A percentile compares a stretch with the other conserved stretches of the same genome.
Evolutionary conservation across 2,329 filamentous ascomycete genomes (phyloP).

Genomic region (Magnaporthiopsis incrustans): DNA sequence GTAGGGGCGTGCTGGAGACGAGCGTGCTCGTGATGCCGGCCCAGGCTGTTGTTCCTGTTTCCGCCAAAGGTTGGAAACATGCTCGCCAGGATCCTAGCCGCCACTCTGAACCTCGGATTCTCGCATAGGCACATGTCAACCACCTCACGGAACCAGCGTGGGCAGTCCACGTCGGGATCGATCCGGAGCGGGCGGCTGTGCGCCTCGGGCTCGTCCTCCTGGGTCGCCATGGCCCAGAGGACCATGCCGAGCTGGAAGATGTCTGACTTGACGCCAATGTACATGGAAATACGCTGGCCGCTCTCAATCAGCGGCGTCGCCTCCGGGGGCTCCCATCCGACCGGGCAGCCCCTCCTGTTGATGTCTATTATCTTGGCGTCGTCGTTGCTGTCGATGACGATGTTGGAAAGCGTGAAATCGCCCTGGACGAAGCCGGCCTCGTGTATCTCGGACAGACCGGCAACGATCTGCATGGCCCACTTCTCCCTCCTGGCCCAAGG

Average conservation of each 20-base stretch:
- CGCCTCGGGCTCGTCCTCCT: slow-evolving; percentile 83
- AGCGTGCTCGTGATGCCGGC: slow-evolving; percentile 7
- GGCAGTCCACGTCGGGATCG: slow-evolving; percentile 53
- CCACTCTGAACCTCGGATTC: slow-evolving; percentile 62
- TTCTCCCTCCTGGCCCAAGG: slow-evolving; percentile 68
- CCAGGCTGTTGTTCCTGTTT: neutral
- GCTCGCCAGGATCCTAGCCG: slow-evolving; percentile 63
- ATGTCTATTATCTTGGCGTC: slow-evolving; percentile 98
- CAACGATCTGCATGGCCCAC: slow-evolving; percentile 88
- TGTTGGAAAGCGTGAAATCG: slow-evolving; percentile 95
- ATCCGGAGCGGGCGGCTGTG: slow-evolving; percentile 62
- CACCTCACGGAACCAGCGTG: slow-evolving; percentile 69
- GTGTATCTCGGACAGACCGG: slow-evolving; percentile 85
- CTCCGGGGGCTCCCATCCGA: slow-evolving; percentile 96
- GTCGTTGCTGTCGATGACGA: slow-evolving; percentile 78
- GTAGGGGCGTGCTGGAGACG: slow-evolving; percentile 21
- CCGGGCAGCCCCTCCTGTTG: slow-evolving; percentile 91
- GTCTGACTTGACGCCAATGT: slow-evolving; percentile 96
- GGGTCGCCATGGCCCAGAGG: slow-evolving; percentile 80
- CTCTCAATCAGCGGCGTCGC: slow-evolving; percentile 77
- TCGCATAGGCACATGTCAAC: slow-evolving; percentile 70
- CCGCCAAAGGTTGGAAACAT: slow-evolving; percentile 50
- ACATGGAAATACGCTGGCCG: slow-evolving; percentile 88
- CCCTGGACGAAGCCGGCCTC: slow-evolving; percentile 95
- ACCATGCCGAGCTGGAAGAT: slow-evolving; percentile 96